Conservation (phyloP, 208 protist genomes). For the Tetramitus jugosus region DNA sequence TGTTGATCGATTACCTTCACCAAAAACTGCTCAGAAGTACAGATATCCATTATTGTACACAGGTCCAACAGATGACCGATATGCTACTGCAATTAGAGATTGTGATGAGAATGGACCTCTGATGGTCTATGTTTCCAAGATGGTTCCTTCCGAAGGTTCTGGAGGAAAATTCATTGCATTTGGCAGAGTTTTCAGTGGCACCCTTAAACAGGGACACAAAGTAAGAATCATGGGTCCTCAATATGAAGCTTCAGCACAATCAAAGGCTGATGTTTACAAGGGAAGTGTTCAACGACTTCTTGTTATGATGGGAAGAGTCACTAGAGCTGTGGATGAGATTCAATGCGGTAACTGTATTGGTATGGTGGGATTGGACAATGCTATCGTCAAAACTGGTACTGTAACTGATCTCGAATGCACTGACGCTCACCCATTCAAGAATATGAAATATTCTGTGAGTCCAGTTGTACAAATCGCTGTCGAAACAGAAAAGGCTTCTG, state of each 20-base stretch:
- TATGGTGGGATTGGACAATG: conserved; percentile 48
- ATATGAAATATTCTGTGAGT: conserved; percentile 48
- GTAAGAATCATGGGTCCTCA: conserved; percentile 46
- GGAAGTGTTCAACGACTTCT: conserved; percentile 38
- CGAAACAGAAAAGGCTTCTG: conserved; percentile 35
- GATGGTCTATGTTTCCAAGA: conserved; percentile 20
- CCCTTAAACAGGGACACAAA: conserved; percentile 34
- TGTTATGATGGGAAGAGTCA: conserved; percentile 41
- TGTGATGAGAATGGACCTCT: conserved; percentile 24
- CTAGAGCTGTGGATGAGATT: conserved; percentile 38
- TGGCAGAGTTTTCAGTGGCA: conserved; percentile 58
- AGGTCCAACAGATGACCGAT: neutral
- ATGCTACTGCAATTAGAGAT: neutral
- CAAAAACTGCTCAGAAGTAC: conserved; percentile 12
- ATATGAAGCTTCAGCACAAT: conserved; percentile 33
- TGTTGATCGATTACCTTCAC: conserved; percentile 18
- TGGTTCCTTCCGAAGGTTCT: neutral
- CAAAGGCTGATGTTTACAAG: conserved; percentile 41
- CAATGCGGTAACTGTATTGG: conserved; percentile 48
- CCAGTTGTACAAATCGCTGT: conserved; percentile 52
- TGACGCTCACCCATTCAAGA: conserved; percentile 28
- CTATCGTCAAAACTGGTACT: conserved; percentile 52
- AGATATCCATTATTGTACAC: conserved; percentile 7
- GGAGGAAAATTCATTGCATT: conserved; percentile 42
- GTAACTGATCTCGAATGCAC: conserved; percentile 36